Evolutionary conservation across 2,329 filamentous ascomycete species (phyloP), one percentile per base, ranked within the genome.

Genomic region (Penicillium carneum): DNA sequence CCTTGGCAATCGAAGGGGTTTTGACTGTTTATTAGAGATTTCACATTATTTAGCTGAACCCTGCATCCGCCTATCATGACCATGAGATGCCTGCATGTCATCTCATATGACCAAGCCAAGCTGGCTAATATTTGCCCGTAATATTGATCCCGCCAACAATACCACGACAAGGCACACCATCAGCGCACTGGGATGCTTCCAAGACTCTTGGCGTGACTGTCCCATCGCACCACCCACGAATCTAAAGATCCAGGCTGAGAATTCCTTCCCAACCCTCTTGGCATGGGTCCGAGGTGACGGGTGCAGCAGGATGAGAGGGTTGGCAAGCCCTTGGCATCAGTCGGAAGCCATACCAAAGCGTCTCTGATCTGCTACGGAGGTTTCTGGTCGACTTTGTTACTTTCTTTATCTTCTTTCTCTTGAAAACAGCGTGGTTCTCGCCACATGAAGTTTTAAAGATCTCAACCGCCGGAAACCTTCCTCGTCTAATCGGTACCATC

Each of bases 181-280:
- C 20, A 14, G 33, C 41, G 16, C 20, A 36, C 16, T 38, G 11
- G 52, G 20, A 38, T 47, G 41, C 31, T 41, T n/a, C 55, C 56
- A 62, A 62, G 55, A 45, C 48, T 55, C 60, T 59, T 62, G 60
- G 60, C 60, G 14, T 18, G 33, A 3, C 9, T 14, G 12, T 31
- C 31, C 10, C 18, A 39, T n/a, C 33, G 20, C 18, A 36, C 34
- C 18, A 50, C 16, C 31, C 42, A 14, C 41, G 8, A 49, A 34
- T 31, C 18, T 48, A 38, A 50, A 29, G 55, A 43, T 12, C n/a
- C 26, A 47, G 33, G 29, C 33, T 50, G 42, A 47, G 11, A 55
- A 39, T 42, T 6, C n/a, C 18, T 38, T 29, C 31, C 26, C 29
- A 20, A 34, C 18, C n/a, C 26, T 39, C 60, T 62, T 54, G 60